Base-by-base conservation (phyloP, 139 green algal genomes). In the Diplosphaera chodatii region DNA sequence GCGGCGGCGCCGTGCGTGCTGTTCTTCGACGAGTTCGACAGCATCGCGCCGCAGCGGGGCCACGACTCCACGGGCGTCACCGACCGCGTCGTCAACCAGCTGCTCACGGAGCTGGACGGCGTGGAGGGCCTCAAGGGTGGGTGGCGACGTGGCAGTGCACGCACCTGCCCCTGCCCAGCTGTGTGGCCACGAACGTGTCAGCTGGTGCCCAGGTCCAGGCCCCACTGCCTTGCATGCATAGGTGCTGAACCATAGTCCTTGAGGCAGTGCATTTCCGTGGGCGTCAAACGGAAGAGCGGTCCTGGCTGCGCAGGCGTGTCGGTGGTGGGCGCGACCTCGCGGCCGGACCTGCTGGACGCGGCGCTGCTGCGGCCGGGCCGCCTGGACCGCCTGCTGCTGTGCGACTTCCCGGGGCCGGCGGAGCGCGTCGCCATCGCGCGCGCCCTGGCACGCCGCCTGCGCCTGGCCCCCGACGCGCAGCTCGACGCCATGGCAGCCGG, bases 1-100 rank as follows among this genome's bases (percentile, higher is more conserved):
- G 83, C 84, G 0, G 93, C 94, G 4, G 91, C 93, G 0, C 96
- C 96, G 5, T 96, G 91, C 75, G 84, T 97, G n/a, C 88, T 99
- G 22, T 99, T 99, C 82, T 99, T 99, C 79, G 96, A 99, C 72
- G 96, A 99, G 84, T 97, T 99, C 76, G 96, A 99, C 73, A 89
- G 95, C 64, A 94, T 99, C 40, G 95, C 92, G 18, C 92, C 93
- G 3, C 84, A 90, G 40, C 78, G 96, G 3, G 96, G 96, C 32
- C 89, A 96, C 67, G 94, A 99, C 84, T 95, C 89, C 71, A 98
- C 90, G 8, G 93, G 93, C 16, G 93, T 97, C 27, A 96, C 89
- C 0, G 93, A 98, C 80, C 84, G 93, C 8, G 91, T 98, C 40
- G 91, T 98, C 20, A 98, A 98, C 76, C 93, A 97, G 87, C 85